These are phyloP conservation scores for Syncephalastrum monosporum DNA, from an alignment of 371 early-diverging fungal species.

Conservation along the genomic window DNA sequence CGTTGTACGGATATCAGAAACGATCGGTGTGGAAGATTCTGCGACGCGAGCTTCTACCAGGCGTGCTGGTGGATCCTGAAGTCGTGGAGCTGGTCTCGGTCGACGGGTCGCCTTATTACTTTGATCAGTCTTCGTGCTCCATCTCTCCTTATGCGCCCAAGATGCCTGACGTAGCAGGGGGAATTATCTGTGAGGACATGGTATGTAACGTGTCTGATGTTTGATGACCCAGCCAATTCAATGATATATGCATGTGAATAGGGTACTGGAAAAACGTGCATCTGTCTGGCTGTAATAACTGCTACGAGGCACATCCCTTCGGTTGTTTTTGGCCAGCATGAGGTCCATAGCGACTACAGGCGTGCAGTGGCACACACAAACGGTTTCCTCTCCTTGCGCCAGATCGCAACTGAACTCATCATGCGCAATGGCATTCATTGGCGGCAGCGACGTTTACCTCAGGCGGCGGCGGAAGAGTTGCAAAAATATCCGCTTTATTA, in stretches of 20 bases:
- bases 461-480: conserved; percentile 14
- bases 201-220: conserved; percentile 20
- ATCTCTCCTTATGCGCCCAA: conserved; percentile 18
- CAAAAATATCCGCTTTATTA: conserved; percentile 51
- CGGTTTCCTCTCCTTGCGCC: conserved; percentile 23
- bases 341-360: too few relatives aligned
- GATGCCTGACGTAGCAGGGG: conserved; percentile 56
- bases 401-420: conserved; percentile 36
- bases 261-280: conserved; percentile 78
- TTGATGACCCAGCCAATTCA: background rate
- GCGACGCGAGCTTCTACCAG: conserved; percentile 59
- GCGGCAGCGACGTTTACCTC: conserved; percentile 27
- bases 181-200: conserved; percentile 82
- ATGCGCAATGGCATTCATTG: conserved; percentile 43
- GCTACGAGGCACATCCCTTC: conserved; percentile 54
- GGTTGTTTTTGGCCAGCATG: background rate
- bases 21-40: conserved; percentile 65
- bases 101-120: conserved; percentile 39
- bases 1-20: conserved; percentile 61
- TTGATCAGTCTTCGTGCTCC: conserved; percentile 25
- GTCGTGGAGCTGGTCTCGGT: conserved; percentile 32
- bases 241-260: conserved; percentile 5
- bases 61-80: conserved; percentile 36
- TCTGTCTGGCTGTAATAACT: conserved; percentile 66
- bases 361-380: background rate